phyloP scores from a whole-genome alignment of 2,329 filamentous ascomycete genomes.

The Trichophyton rubrum region DNA sequence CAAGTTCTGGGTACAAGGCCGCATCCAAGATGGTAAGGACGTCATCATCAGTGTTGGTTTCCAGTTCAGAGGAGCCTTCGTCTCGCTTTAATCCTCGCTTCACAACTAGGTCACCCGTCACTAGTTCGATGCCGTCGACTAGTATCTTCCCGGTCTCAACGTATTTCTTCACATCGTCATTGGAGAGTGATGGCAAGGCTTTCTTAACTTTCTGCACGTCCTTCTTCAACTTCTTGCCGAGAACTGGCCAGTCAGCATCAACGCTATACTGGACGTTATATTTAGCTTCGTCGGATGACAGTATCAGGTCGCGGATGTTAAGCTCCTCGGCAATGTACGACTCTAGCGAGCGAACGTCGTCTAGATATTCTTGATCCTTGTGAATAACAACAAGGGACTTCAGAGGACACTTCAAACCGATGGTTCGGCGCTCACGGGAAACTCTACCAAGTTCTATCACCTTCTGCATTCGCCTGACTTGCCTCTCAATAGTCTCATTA shows the following conservation, averaged over 20 bases:
- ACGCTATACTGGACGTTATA: constrained; percentile 91
- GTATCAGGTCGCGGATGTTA: constrained; percentile 72
- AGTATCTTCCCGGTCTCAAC: constrained; percentile 59
- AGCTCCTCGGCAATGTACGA: constrained; percentile 85
- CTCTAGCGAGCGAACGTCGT: constrained; percentile 74
- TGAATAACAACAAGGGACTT: constrained; percentile 86
- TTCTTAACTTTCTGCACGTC: constrained; percentile 86
- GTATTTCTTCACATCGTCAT: constrained; percentile 69
- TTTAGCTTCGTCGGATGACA: constrained; percentile 75
- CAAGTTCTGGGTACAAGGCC: constrained; percentile 69
- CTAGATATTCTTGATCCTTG: constrained; percentile 65
- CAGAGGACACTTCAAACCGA: constrained; percentile 81
- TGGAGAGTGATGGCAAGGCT: constrained; percentile 65
- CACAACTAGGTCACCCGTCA: constrained; percentile 70
- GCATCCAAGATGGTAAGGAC: constrained; percentile 84
- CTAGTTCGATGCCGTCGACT: constrained; percentile 75
- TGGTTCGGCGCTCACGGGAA: constrained; percentile 69
- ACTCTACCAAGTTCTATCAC: constrained; percentile 86
- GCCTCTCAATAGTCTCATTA: constrained; percentile 70
- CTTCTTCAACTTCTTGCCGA: constrained; percentile 96
- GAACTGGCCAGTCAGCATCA: constrained; percentile 78
- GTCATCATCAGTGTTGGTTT: constrained; percentile 79
- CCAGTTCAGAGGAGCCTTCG: constrained; percentile 57
- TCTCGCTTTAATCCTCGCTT: constrained; percentile 66
- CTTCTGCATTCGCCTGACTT: constrained; percentile 82